phyloP scores from a whole-genome alignment of 805 yeast species.

The Metschnikowia lochheadii region DNA sequence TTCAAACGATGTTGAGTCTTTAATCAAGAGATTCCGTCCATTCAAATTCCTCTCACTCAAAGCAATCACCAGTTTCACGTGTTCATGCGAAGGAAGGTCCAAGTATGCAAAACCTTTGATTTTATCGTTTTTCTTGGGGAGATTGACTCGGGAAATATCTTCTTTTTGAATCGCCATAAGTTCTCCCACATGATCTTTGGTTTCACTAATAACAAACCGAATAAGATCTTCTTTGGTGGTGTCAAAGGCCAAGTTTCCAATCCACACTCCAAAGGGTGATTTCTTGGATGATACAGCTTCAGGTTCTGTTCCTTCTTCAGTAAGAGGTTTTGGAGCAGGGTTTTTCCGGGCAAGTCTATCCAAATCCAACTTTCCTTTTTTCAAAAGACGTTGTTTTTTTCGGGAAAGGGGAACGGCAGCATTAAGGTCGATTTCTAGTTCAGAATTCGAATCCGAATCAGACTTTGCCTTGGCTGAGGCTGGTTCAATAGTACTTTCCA shows the following conservation, averaged over 20 bases:
- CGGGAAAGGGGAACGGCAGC: slow-evolving; percentile 68
- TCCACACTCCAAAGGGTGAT: slow-evolving; percentile 80
- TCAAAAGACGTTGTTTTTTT: slow-evolving; percentile 81
- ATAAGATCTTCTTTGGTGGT: slow-evolving; percentile 71
- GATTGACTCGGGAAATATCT: slow-evolving; percentile 70
- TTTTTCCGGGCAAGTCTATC: slow-evolving; percentile 47
- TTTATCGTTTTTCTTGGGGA: slow-evolving; percentile 72
- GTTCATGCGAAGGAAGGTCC: slow-evolving; percentile 62
- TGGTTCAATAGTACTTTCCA: neutral
- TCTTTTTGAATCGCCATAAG: slow-evolving; percentile 40
- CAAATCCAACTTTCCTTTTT: slow-evolving; percentile 71
- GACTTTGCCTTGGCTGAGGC: neutral
- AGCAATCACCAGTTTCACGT: slow-evolving; percentile 57
- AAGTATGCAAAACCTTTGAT: slow-evolving; percentile 88
- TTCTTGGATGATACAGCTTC: slow-evolving; percentile 28
- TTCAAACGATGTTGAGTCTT: slow-evolving; percentile 73
- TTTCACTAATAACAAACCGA: slow-evolving; percentile 59
- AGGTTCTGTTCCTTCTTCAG: slow-evolving; percentile 26
- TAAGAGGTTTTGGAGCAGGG: slow-evolving; percentile 38
- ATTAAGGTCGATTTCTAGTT: slow-evolving; percentile 63
- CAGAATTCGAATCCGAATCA: slow-evolving; percentile 19
- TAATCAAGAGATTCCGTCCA: slow-evolving; percentile 83
- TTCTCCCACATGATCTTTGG: slow-evolving; percentile 34
- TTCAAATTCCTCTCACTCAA: slow-evolving; percentile 71
- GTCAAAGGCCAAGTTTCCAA: slow-evolving; percentile 86